phyloP scores from a whole-genome alignment of 129 eudicot species.

The Dittrichia graveolens region DNA sequence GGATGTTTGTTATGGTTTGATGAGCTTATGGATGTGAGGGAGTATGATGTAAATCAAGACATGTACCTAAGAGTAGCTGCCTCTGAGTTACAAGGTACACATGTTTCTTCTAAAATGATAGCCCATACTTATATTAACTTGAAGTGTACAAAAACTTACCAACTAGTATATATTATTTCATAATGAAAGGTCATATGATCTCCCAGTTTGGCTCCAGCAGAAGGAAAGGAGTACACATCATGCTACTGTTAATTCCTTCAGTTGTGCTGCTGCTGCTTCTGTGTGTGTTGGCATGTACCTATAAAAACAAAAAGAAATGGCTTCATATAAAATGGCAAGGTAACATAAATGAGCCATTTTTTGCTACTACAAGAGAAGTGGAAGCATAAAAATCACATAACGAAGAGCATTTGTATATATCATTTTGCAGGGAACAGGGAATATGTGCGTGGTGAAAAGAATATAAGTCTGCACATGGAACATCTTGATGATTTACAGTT shows the following conservation, averaged over 20 bases:
- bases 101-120: neutral
- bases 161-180: too few relatives aligned
- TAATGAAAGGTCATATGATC: too few relatives aligned
- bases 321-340: too few relatives aligned
- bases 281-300: too few relatives aligned
- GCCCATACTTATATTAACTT: too few relatives aligned
- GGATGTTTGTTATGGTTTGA: slow-evolving; percentile 42
- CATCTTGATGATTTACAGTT: neutral
- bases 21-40: slow-evolving; percentile 18
- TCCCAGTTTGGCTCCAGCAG: too few relatives aligned
- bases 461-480: neutral
- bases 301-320: neutral
- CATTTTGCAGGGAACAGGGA: neutral
- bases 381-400: neutral
- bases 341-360: too few relatives aligned
- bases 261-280: too few relatives aligned
- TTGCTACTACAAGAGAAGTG: too few relatives aligned
- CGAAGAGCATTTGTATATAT: neutral
- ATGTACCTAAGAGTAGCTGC: slow-evolving; percentile 33
- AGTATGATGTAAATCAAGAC: slow-evolving; percentile 18
- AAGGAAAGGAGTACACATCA: too few relatives aligned
- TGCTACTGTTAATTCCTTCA: too few relatives aligned
- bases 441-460: neutral
- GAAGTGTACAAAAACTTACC: too few relatives aligned
- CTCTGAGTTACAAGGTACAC: slow-evolving; percentile 26